Conservation (phyloP, 768 basidiomycete genomes). For the Nevesoporus exiguus region DNA sequence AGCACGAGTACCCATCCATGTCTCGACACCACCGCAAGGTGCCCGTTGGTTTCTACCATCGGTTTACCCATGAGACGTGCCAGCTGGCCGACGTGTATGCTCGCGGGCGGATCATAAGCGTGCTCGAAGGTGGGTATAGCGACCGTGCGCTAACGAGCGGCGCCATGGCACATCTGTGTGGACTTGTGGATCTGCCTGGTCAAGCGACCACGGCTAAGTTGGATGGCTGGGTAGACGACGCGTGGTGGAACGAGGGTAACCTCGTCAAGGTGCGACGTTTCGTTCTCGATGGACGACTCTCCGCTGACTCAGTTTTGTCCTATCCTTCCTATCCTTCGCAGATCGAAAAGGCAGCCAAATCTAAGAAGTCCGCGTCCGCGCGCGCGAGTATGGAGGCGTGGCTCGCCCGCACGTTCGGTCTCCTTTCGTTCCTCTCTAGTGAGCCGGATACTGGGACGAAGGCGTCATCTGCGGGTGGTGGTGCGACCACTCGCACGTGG, state of each 20-base stretch:
- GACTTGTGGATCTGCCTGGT: conserved; percentile 41
- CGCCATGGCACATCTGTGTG: conserved; percentile 75
- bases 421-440: conserved; percentile 6
- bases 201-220: not conserved
- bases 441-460: not conserved
- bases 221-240: conserved; percentile 32
- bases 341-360: conserved; percentile 66
- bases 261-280: conserved; percentile 46
- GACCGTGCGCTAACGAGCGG: conserved; percentile 85
- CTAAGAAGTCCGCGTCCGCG: conserved; percentile 44
- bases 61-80: conserved; percentile 72
- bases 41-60: conserved; percentile 80
- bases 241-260: conserved; percentile 67
- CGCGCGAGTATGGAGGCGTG: conserved; percentile 42
- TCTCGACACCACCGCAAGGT: conserved; percentile 89
- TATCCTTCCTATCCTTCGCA: too few relatives aligned
- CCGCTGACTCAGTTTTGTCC: too few relatives aligned
- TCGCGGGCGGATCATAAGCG: conserved; percentile 71
- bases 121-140: conserved; percentile 94
- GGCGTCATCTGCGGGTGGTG: not conserved
- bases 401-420: conserved; percentile 51
- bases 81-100: conserved; percentile 63
- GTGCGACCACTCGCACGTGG: not conserved
- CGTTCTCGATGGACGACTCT: not conserved
- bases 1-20: conserved; percentile 90